These are phyloP conservation scores for Aspergillus steynii DNA, from an alignment of 495 filamentous ascomycete genomes.

Conservation along the genomic window DNA sequence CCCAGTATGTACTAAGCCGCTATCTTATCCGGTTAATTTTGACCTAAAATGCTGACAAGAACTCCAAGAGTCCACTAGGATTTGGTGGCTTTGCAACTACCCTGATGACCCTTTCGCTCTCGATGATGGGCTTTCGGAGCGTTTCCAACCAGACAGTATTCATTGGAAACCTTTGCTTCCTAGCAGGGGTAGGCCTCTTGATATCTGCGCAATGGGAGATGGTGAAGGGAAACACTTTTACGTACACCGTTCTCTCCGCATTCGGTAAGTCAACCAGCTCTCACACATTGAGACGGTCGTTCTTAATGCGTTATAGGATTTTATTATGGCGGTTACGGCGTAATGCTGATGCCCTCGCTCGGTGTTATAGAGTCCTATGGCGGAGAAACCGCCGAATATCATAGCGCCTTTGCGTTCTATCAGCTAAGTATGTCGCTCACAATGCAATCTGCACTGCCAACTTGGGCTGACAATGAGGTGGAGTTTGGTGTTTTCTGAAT, in stretches of 20 bases:
- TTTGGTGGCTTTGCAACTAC: constrained; percentile 4
- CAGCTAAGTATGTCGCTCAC: constrained; percentile 11
- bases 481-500: constrained; percentile 23
- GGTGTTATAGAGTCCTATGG: constrained; percentile 26
- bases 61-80: neutral
- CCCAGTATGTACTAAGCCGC: neutral
- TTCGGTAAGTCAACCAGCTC: constrained; percentile 18
- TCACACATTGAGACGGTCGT: neutral
- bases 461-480: neutral
- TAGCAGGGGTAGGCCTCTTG: neutral
- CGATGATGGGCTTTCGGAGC: neutral
- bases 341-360: constrained; percentile 22
- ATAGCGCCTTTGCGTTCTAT: constrained; percentile 26
- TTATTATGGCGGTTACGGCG: constrained; percentile 27
- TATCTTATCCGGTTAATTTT: neutral
- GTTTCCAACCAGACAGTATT: neutral
- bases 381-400: constrained; percentile 20
- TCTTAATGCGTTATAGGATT: constrained; percentile 12
- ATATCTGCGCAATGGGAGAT: constrained; percentile 5
- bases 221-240: constrained; percentile 1
- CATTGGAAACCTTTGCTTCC: constrained; percentile 1
- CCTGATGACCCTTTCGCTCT: constrained; percentile 1
- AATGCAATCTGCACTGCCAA: neutral
- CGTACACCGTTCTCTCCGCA: constrained; percentile 14
- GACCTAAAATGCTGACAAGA: neutral